phyloP scores from a whole-genome alignment of 2,329 filamentous ascomycete genomes.

The Nakataea oryzae region DNA sequence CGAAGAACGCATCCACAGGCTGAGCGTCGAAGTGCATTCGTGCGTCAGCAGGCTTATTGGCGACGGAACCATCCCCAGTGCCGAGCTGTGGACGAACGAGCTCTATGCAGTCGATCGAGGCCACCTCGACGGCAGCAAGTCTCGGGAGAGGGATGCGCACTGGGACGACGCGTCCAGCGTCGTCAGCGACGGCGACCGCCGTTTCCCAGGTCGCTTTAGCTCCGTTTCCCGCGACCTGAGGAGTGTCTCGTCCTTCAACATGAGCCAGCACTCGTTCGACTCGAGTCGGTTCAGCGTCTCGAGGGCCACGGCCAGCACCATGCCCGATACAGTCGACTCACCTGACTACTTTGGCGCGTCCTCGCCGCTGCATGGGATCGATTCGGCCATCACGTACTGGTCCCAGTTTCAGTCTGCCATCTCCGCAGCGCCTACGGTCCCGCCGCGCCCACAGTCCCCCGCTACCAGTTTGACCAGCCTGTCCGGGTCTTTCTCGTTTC shows the following conservation, averaged over 20 bases:
- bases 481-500: slow-evolving; percentile 36
- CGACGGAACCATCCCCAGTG: neutral
- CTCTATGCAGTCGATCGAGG: slow-evolving; percentile 71
- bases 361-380: slow-evolving; percentile 60
- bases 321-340: slow-evolving; percentile 58
- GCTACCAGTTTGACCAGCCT: slow-evolving; percentile 51
- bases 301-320: slow-evolving; percentile 35
- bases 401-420: slow-evolving; percentile 69
- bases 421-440: slow-evolving; percentile 49
- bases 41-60: slow-evolving; percentile 80
- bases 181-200: slow-evolving; percentile 43
- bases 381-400: slow-evolving; percentile 77
- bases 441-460: slow-evolving; percentile 45
- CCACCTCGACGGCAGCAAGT: slow-evolving; percentile 36
- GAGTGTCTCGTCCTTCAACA: slow-evolving; percentile 47
- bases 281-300: slow-evolving; percentile 54
- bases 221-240: slow-evolving; percentile 48
- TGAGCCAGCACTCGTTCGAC: slow-evolving; percentile 61
- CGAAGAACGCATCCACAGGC: slow-evolving; percentile 88
- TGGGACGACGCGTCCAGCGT: slow-evolving; percentile 42
- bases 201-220: slow-evolving; percentile 35
- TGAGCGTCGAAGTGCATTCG: slow-evolving; percentile 80
- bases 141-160: slow-evolving; percentile 30
- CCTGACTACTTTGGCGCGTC: slow-evolving; percentile 62
- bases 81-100: slow-evolving; percentile 81